Base-by-base conservation (phyloP, 1,284 basidiomycete genomes). In the Pascua guehoae region DNA sequence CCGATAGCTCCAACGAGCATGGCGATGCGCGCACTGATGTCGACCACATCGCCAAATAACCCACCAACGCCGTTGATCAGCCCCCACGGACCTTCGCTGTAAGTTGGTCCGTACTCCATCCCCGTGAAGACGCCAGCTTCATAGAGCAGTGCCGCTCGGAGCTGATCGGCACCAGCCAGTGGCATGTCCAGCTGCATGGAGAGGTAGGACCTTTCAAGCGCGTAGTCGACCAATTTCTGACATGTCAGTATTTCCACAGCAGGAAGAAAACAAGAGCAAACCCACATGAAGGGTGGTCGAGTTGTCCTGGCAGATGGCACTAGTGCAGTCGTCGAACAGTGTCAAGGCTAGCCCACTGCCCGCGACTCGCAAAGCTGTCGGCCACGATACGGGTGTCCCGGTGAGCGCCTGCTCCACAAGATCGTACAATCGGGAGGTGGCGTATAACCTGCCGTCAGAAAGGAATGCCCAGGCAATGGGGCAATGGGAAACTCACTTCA, bases 151-250 rank as follows among this genome's bases (percentile, higher is more conserved):
- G 88, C 87, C 52, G 85, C 83, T 14, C 87, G 79, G 59, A 79
- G 71, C 40, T 88, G 85, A 67, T 88, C 86, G 47, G 85, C 80
- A 49, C 89, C 79, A 7, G 88, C 86, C 43, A 88, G 81, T 66
- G 91, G 88, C 55, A 89, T 81, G 46, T 84, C 84, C 18, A 91
- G 79, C 57, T 88, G 84, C 63, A 88, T 85, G 61, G 85, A 82
- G 71, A 91, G 81, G 71, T 89, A 89, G 53, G 85, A 81, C 63
- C 85, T 84, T 72, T 91, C 88, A 66, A 91, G 83, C 47, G 83
- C 80, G 67, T 86, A 87, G 18, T 84, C 82, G 43, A 87, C 83
- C 4, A 87, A 86, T 47, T 84, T 84, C 56, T 88, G 81, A 8
- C 4, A n/a, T 9, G 44, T 24, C 18, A 52, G 51, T 5, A 1